Base-by-base conservation (phyloP, 108 stramenopile genomes). In the Stephanodiscus triporus region DNA sequence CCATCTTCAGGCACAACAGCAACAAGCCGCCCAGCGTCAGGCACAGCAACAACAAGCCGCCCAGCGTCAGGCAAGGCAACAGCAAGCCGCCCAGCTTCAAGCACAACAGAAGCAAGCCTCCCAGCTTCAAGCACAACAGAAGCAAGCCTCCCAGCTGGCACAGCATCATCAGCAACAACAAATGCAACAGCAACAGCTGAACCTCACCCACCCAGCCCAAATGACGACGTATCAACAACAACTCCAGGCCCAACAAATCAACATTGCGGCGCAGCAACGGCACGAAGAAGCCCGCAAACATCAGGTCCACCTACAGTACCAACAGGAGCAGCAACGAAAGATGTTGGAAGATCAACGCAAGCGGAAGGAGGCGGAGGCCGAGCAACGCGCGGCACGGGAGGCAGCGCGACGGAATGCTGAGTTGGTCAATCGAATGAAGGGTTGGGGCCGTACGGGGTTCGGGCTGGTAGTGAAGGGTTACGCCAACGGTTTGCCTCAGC, bases 371-470 rank as follows among this genome's bases (percentile, higher is more conserved):
- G 40, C 51, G 1, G 81, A 77, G 30, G 72, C 72, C 9, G 71
- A 71, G 6, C 59, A 77, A 29, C 56, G 81, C 2, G 26, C 38
- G 16, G 72, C 65, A 30, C 43, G 34, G 9, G 72, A 73, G 55
- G 60, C 36, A 7, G 38, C 60, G 9, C 34, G 22, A 42, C 17
- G 60, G n/a, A 61, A 22, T 9, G 37, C 17, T 22, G 60, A 37
- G 60, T 23, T 61, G 40, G 37, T 36, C n/a, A 37, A 66, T 34
- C 64, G 50, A 29, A 73, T 78, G 76, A 66, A 78, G 65, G 56
- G 62, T n/a, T 80, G 79, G 79, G 73, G 79, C 5, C 61, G 79
- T 26, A 74, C 53, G 2, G 73, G 68, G n/a, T 70, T 49, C 47
- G 79, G 72, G 10, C 60, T 80, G 55, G 72, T 80, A 27, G 79